Evolutionary conservation across 1,284 basidiomycete genomes (phyloP), one percentile per base, ranked within the genome.

Genomic region (Ganoderma lucidum): DNA sequence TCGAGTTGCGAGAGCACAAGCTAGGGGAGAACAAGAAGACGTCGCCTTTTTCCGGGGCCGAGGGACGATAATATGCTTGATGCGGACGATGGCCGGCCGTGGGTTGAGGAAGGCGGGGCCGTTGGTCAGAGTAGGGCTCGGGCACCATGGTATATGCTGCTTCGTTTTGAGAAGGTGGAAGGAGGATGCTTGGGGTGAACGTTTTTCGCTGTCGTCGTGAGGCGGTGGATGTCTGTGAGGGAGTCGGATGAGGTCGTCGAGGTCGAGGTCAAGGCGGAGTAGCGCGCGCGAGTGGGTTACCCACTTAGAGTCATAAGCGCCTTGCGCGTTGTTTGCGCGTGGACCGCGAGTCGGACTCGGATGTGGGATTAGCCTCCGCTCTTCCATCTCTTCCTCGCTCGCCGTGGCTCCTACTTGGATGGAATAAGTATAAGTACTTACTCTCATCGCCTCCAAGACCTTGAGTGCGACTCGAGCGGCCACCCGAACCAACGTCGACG

Each of bases 11-110:
- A 42, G 71, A 74, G 62, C 64, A 69, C n/a, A 71, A 17, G 35
- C 70, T 62, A 10, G 73, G 71, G 3, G 73, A 73, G 48, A 71
- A 73, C 39, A 73, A 70, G 28, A 73, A 73, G 45, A 73, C 61
- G 41, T 73, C 72, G 44, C 64, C 68, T 23, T 67, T 66, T 4
- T 61, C 51, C 1, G 41, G 12, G 10, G 59, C 59, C 19, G 59
- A 68, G 10, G 70, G 64, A n/a, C 69, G 67, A 66, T 68, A 70
- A 41, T 51, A 68, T 15, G 64, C 62, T n/a, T 53, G 19, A 19
- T 39, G 44, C 5, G 69, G 41, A 63, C 45, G 41, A 28, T 59
- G 56, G n/a, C 69, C 66, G 23, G 17, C 32, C 6, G 53, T 2
- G 32, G 35, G 32, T 14, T 15, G 56, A 39, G 32, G 35, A 59